A percentile compares a stretch with the other conserved stretches of the same genome.
phyloP scores from a whole-genome alignment of 768 basidiomycete genomes.

The Mycena sanguinolenta region DNA sequence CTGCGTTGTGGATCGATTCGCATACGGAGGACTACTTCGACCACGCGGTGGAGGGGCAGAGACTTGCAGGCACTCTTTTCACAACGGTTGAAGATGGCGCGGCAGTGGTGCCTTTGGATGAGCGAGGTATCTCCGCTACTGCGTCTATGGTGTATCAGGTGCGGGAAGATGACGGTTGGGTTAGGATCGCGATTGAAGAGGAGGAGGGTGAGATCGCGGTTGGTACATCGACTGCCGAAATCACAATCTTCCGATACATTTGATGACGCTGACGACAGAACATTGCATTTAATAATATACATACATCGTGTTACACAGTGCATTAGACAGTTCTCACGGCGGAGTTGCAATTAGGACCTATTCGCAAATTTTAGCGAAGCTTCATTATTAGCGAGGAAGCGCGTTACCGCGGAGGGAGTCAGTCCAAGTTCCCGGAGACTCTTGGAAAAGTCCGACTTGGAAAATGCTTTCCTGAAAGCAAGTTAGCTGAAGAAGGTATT shows the following conservation, averaged over 20 bases:
- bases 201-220: slow-evolving; percentile 61
- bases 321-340: slow-evolving; percentile 39
- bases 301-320: slow-evolving; percentile 35
- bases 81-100: slow-evolving; percentile 37
- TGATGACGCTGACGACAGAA: slow-evolving; percentile 38
- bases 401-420: slow-evolving; percentile 86
- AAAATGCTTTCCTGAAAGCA: slow-evolving; percentile 78
- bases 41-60: slow-evolving; percentile 66
- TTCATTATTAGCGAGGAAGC: slow-evolving; percentile 37
- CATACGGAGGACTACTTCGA: slow-evolving; percentile 66
- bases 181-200: slow-evolving; percentile 60
- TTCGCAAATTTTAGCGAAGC: slow-evolving; percentile 11
- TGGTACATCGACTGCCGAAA: slow-evolving; percentile 59
- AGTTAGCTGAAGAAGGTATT: slow-evolving; percentile 11
- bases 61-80: slow-evolving; percentile 64
- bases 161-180: slow-evolving; percentile 65
- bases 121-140: slow-evolving; percentile 44
- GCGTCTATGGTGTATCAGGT: slow-evolving; percentile 60
- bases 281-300: slow-evolving; percentile 29
- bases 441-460: slow-evolving; percentile 79
- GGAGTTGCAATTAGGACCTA: slow-evolving; percentile 70
- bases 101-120: slow-evolving; percentile 42
- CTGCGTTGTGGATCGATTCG: slow-evolving; percentile 76
- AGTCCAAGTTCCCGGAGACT: slow-evolving; percentile 87
- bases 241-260: slow-evolving; percentile 66